Conservation (phyloP, 1,284 basidiomycete species). For the Pseudozyma sp. region DNA sequence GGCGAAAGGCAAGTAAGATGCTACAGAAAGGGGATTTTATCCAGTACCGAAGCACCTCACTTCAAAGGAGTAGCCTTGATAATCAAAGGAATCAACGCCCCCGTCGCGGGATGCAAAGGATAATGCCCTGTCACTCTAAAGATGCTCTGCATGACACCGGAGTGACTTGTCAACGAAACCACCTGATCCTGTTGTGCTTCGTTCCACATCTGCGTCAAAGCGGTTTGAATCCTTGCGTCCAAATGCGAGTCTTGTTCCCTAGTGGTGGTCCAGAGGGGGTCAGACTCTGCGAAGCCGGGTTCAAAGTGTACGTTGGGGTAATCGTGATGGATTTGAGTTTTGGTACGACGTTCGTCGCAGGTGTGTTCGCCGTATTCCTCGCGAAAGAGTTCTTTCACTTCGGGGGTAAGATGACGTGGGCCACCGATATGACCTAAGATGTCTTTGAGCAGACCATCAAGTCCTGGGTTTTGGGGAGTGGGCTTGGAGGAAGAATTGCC, state of each 20-base stretch:
- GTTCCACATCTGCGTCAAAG: constrained; percentile 34
- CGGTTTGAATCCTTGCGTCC: constrained; percentile 31
- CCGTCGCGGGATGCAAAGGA: constrained; percentile 38
- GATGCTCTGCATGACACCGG: constrained; percentile 53
- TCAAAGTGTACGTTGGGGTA: constrained; percentile 45
- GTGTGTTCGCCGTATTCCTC: constrained; percentile 55
- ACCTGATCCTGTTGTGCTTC: constrained; percentile 35
- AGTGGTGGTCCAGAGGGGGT: constrained; percentile 33
- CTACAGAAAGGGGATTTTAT: neutral
- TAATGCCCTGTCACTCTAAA: constrained; percentile 39
- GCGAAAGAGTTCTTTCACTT: constrained; percentile 40
- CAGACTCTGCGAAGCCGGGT: constrained; percentile 22
- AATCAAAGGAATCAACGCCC: constrained; percentile 50
- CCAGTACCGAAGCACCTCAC: neutral
- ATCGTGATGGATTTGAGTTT: constrained; percentile 17
- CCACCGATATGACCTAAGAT: constrained; percentile 2
- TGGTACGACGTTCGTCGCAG: constrained; percentile 45
- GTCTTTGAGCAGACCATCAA: constrained; percentile 2
- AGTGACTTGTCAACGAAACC: constrained; percentile 45
- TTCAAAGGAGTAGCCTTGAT: constrained; percentile 51
- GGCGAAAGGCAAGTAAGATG: neutral
- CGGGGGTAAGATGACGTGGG: neutral
- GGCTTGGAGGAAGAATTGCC: constrained; percentile 4
- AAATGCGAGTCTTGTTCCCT: constrained; percentile 28
- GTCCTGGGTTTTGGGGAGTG: neutral